Evolutionary conservation across 148 eudicot species (phyloP).

Genomic region (Vaccinium darrowii): DNA sequence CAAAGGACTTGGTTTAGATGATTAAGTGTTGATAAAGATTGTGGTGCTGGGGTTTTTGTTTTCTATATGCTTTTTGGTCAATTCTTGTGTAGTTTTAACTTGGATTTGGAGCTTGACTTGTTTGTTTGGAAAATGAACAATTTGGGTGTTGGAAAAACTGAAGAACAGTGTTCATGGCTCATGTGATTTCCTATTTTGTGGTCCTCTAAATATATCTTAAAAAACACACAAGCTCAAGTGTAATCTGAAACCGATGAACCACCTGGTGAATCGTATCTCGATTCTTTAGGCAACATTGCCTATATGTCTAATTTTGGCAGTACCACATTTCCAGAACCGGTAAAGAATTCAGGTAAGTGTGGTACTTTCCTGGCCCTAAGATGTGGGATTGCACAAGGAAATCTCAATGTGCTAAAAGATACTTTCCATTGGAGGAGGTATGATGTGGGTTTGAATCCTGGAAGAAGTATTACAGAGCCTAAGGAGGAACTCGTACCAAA

Average conservation of each 20-base stretch:
- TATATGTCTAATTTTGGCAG: background rate
- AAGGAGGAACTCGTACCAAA: background rate
- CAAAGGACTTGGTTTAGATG: background rate
- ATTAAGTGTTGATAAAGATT: background rate
- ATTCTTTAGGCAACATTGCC: background rate
- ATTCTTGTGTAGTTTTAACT: background rate
- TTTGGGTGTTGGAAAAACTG: background rate
- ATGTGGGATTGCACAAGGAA: background rate
- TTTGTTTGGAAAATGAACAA: background rate
- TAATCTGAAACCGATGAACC: too few species aligned
- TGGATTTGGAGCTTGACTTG: slow-evolving; percentile 3
- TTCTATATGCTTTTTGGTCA: slow-evolving; percentile 3
- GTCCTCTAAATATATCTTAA: too few species aligned
- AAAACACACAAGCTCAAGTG: too few species aligned
- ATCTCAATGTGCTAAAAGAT: background rate
- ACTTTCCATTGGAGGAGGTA: background rate
- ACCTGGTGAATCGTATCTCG: background rate
- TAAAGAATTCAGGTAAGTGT: background rate
- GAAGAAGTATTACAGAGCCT: background rate
- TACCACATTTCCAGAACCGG: background rate
- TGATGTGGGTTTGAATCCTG: background rate
- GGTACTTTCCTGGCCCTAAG: background rate
- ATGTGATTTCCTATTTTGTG: background rate
- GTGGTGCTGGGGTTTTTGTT: too few species aligned
- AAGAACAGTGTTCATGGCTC: background rate